Conservation (phyloP, 345 rosid genomes). For the Pistacia atlantica region DNA sequence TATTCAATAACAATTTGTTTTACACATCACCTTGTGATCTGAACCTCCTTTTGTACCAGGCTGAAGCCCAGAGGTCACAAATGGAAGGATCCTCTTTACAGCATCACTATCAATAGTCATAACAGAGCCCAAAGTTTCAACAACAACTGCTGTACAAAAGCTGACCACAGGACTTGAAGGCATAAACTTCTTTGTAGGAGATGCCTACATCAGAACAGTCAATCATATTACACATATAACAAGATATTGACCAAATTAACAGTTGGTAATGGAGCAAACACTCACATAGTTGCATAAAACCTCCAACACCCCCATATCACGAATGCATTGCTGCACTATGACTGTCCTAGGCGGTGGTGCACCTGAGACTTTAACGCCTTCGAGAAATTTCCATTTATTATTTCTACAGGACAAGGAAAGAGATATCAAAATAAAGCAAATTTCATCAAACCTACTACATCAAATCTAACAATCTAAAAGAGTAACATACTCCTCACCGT, state of each 20-base stretch:
- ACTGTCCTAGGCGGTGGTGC: slow-evolving; percentile 86
- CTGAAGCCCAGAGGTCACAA: slow-evolving; percentile 75
- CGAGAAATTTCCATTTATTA: slow-evolving; percentile 88
- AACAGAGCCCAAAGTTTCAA: slow-evolving; percentile 73
- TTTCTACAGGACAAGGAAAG: slow-evolving; percentile 47
- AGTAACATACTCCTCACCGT: slow-evolving; percentile 48
- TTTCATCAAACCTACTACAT: not conserved
- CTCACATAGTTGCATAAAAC: slow-evolving; percentile 83
- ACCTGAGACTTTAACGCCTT: slow-evolving; percentile 81
- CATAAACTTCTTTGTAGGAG: slow-evolving; percentile 66
- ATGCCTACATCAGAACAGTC: slow-evolving; percentile 51
- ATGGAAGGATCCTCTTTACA: slow-evolving; percentile 78
- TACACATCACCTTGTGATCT: slow-evolving; percentile 76
- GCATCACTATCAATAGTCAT: slow-evolving; percentile 57
- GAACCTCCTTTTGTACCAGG: slow-evolving; percentile 49
- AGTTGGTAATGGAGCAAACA: not conserved
- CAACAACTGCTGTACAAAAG: slow-evolving; percentile 82
- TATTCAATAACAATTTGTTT: not conserved
- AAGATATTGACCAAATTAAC: slow-evolving; percentile 17
- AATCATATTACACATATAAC: slow-evolving; percentile 11
- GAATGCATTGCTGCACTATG: slow-evolving; percentile 84
- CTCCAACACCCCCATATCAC: slow-evolving; percentile 85
- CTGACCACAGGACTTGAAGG: slow-evolving; percentile 61
- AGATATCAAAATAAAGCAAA: slow-evolving; percentile 20
- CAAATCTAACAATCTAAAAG: not conserved